phyloP scores from a whole-genome alignment of 768 basidiomycete genomes.

The Podaxis sp. region DNA sequence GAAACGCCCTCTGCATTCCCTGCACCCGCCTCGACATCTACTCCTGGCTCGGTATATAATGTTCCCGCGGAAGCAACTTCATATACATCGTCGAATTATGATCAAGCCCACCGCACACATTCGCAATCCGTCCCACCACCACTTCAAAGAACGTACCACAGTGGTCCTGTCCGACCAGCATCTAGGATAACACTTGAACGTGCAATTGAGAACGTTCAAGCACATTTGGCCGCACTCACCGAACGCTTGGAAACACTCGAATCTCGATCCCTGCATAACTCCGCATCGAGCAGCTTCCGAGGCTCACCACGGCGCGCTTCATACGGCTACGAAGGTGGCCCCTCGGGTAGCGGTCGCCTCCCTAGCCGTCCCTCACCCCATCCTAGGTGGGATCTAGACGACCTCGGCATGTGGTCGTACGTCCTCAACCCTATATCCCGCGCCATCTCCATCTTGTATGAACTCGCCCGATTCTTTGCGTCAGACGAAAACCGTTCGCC shows the following conservation, averaged over 20 bases:
- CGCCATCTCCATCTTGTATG: conserved; percentile 46
- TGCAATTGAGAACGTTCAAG: conserved; percentile 78
- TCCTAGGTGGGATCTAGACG: conserved; percentile 68
- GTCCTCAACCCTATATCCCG: conserved; percentile 65
- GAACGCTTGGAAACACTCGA: conserved; percentile 80
- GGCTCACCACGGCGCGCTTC: conserved; percentile 18
- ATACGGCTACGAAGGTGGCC: conserved; percentile 1
- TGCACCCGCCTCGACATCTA: conserved; percentile 38
- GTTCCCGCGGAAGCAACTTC: conserved; percentile 36
- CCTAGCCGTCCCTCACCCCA: conserved; percentile 43
- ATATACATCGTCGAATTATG: conserved; percentile 32
- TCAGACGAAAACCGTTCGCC: conserved; percentile 63
- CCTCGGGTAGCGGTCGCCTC: not conserved
- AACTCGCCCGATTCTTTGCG: conserved; percentile 58
- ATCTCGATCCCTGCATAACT: conserved; percentile 41
- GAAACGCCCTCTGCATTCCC: conserved; percentile 76
- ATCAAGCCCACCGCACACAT: conserved; percentile 26
- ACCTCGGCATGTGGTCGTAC: conserved; percentile 82
- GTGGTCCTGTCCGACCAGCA: conserved; percentile 41
- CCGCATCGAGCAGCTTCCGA: conserved; percentile 38
- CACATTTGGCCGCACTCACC: conserved; percentile 76
- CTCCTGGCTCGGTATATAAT: conserved; percentile 15
- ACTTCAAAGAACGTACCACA: conserved; percentile 24
- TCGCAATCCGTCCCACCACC: conserved; percentile 24
- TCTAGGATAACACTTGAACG: conserved; percentile 64